Conservation (phyloP, 2,329 filamentous ascomycete genomes). For the Neonectria magnoliae region DNA sequence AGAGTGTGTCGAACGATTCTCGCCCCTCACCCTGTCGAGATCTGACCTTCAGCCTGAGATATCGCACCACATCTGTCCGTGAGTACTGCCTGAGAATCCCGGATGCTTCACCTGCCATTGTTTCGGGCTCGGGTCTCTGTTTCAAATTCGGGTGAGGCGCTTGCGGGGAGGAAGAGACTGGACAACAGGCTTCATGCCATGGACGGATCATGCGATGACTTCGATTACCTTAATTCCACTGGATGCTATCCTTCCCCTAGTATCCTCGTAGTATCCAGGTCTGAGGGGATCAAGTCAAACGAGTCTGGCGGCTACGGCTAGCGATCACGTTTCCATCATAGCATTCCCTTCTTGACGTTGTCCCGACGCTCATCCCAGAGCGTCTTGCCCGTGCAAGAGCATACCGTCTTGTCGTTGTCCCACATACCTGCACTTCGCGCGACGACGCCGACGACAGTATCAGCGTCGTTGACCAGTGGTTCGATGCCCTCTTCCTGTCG, state of each 20-base stretch:
- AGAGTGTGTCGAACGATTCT: constrained; percentile 36
- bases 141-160: constrained; percentile 30
- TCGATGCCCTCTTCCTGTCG: constrained; percentile 63
- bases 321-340: constrained; percentile 59
- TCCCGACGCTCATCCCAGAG: constrained; percentile 97
- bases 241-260: constrained; percentile 20
- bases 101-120: constrained; percentile 27
- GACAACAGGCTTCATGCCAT: constrained; percentile 17
- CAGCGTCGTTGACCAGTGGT: constrained; percentile 76
- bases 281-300: constrained; percentile 10
- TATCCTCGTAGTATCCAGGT: constrained; percentile 15
- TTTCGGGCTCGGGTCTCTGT: constrained; percentile 22
- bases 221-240: constrained; percentile 24
- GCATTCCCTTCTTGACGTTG: constrained; percentile 89
- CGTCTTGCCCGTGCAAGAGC: constrained; percentile 97
- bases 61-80: constrained; percentile 38
- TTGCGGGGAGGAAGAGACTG: constrained; percentile 16
- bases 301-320: constrained; percentile 23
- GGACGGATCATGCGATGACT: constrained; percentile 30
- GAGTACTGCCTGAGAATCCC: constrained; percentile 22
- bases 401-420: constrained; percentile 99
- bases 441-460: constrained; percentile 92
- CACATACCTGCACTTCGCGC: constrained; percentile 96
- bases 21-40: constrained; percentile 28
- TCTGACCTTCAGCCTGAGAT: constrained; percentile 29